Evolutionary conservation across 1,284 basidiomycete genomes (phyloP), one percentile per base, ranked within the genome.

Genomic region (Gomphus bonarii): DNA sequence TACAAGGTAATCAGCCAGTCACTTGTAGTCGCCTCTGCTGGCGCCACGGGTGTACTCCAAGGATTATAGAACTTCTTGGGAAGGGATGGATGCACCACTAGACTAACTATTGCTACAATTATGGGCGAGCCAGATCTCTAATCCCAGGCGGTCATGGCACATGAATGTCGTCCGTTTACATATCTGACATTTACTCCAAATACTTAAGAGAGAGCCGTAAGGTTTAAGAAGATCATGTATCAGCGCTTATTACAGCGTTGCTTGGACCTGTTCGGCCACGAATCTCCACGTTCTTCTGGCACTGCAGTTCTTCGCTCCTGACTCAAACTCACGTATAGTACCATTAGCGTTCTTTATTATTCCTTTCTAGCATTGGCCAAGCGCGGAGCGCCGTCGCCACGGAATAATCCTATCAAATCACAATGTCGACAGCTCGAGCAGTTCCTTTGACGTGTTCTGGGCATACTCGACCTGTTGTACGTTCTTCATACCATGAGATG

Each of bases 1-100:
- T 79, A 75, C 63, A 76, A 73, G 63, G 71, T 70, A 49, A 54
- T 73, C 44, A 71, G 46, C 22, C 20, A 35, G 38, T 28, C 28
- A 3, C 28, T 44, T 5, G 50, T 54, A 8, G 51, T 58, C 11
- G 28, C 57, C 3, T 16, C 20, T 22, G 28, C 38, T n/a, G 48
- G 55, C 9, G 50, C 55, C 8, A 47, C 30, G 9, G 55, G 55
- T 25, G 18, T 46, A n/a, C 20, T 52, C 11, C 49, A 22, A 33
- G 55, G 55, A 11, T 30, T 57, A 35, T 57, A 51, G 38, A 20
- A 52, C 11, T 33, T 48, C 47, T n/a, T 31, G 25, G 47, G 6
- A 31, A 40, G 3, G 12, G 25, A 5, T 28, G 12, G 25, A 5
- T 28, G 25, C 25, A 28, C 25, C 25, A 28, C 25, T 28, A 5